A percentile compares a stretch with the other conserved stretches of the same genome.
Conservation (phyloP, 306 rosid genomes). For the Albizia julibrissin region DNA sequence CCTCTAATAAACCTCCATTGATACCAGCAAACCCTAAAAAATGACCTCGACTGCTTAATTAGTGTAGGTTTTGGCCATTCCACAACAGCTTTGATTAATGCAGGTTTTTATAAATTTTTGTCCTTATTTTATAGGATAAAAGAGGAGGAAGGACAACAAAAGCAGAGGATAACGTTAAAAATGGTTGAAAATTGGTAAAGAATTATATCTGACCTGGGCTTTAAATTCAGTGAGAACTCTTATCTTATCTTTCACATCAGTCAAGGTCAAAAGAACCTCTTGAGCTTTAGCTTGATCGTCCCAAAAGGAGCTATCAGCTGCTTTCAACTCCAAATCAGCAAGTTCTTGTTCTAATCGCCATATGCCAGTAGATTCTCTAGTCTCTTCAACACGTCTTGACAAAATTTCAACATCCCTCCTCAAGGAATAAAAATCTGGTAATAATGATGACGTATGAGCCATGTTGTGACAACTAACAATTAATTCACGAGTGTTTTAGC, state of each 20-base stretch:
- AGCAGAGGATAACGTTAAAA: background rate
- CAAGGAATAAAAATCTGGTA: constrained; percentile 81
- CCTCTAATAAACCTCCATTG: no score
- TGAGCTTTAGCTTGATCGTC: constrained; percentile 83
- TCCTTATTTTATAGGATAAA: background rate
- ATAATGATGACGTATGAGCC: constrained; percentile 10
- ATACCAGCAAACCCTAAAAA: no score
- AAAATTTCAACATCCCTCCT: constrained; percentile 72
- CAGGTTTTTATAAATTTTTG: no score
- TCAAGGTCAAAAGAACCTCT: constrained; percentile 63
- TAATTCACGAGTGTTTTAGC: constrained; percentile 18
- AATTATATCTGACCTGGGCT: constrained; percentile 60
- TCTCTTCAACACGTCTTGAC: constrained; percentile 73
- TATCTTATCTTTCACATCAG: constrained; percentile 83
- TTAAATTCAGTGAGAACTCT: constrained; percentile 71
- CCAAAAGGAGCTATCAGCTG: constrained; percentile 76
- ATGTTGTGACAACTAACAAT: constrained; percentile 23
- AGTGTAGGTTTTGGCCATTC: no score
- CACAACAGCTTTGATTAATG: no score
- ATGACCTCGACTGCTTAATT: no score
- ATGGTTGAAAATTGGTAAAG: constrained; percentile 5
- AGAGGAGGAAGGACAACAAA: background rate
- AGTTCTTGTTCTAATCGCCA: constrained; percentile 63
- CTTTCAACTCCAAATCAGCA: constrained; percentile 73
- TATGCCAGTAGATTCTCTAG: constrained; percentile 69